phyloP scores from a whole-genome alignment of 78 protist species.

The Neovahlkampfia damariscottae region DNA sequence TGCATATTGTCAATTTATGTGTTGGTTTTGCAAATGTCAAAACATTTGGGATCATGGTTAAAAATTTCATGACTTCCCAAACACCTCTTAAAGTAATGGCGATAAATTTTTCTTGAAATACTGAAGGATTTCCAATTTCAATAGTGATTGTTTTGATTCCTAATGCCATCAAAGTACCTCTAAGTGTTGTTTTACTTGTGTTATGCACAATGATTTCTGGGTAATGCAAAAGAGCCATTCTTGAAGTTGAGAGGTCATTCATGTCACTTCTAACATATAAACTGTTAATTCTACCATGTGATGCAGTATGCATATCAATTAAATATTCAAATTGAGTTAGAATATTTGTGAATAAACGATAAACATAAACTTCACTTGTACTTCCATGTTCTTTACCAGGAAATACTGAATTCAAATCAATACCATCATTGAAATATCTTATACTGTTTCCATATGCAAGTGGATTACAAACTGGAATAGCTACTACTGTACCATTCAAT shows the following conservation, averaged over 20 bases:
- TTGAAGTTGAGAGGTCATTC: not conserved
- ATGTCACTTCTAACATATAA: conserved; percentile 28
- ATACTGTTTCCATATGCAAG: no score
- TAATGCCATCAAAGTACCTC: not conserved
- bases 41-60: not conserved
- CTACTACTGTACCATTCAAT: conserved; percentile 6
- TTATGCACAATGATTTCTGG: conserved; percentile 27
- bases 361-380: not conserved
- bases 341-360: not conserved
- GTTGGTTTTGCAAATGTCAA: not conserved
- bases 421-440: not conserved
- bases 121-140: conserved; percentile 28
- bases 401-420: conserved; percentile 26
- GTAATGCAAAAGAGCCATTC: conserved; percentile 17
- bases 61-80: not conserved
- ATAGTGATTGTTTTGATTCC: conserved; percentile 23
- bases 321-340: not conserved
- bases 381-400: conserved; percentile 16
- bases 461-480: conserved; percentile 1
- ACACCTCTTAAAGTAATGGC: conserved; percentile 1
- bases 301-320: conserved; percentile 30
- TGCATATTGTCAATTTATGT: conserved; percentile 6
- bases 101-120: conserved; percentile 13
- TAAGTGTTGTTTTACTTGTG: conserved; percentile 4
- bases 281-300: conserved; percentile 20